Percentiles rank a stretch among this genome's conserved stretches.
Conservation (phyloP, 306 rosid species). For the Potentilla sterilis region DNA sequence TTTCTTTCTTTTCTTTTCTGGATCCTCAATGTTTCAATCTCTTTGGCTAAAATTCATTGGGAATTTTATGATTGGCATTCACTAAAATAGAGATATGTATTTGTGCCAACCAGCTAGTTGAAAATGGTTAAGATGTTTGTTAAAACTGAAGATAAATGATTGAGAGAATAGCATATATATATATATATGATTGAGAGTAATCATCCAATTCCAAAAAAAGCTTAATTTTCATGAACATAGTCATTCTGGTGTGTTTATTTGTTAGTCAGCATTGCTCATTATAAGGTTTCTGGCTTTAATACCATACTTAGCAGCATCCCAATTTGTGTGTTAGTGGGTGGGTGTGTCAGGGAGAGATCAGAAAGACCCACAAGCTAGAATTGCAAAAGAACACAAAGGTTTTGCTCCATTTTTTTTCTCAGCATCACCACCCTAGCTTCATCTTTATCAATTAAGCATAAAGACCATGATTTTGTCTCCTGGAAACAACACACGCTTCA, state of each 20-base stretch:
- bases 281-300: conserved; percentile 33
- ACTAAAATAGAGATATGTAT: background rate
- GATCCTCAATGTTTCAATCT: background rate
- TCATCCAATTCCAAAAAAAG: background rate
- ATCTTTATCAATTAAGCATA: conserved; percentile 31
- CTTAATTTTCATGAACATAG: conserved; percentile 22
- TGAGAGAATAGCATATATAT: background rate
- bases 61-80: background rate
- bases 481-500: conserved; percentile 53
- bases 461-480: conserved; percentile 50
- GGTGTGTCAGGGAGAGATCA: conserved; percentile 30
- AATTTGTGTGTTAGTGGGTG: conserved; percentile 30
- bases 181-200: conserved; percentile 18
- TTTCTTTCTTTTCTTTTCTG: background rate
- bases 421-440: conserved; percentile 26
- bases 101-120: background rate
- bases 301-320: conserved; percentile 24
- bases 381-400: conserved; percentile 34
- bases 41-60: background rate
- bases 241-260: conserved; percentile 41
- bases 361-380: conserved; percentile 33
- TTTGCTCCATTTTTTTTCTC: background rate
- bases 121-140: background rate
- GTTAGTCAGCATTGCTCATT: conserved; percentile 39
- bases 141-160: conserved; percentile 10